Evolutionary conservation across 768 basidiomycete genomes (phyloP).

Genomic region (Leccinum longicurvipes): DNA sequence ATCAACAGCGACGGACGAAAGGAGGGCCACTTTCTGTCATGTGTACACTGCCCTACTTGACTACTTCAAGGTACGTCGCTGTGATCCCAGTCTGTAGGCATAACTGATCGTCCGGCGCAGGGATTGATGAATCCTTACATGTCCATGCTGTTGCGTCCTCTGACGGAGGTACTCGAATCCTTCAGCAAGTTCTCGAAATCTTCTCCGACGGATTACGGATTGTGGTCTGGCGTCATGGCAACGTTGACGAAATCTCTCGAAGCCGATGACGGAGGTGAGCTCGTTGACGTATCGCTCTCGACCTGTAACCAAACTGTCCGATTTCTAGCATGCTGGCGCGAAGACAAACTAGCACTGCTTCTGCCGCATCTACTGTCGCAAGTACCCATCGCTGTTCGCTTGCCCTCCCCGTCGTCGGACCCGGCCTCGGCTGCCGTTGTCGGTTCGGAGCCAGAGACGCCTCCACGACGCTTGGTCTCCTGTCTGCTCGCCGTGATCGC

Average conservation of each 20-base stretch:
- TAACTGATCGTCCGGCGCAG: constrained; percentile 36
- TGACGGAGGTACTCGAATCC: constrained; percentile 56
- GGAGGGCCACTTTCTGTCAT: constrained; percentile 71
- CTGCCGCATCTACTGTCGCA: constrained; percentile 61
- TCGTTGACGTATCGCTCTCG: background rate
- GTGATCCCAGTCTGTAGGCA: background rate
- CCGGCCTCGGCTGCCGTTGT: background rate
- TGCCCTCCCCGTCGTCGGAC: constrained; percentile 11
- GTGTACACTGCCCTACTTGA: constrained; percentile 72
- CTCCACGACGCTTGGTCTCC: constrained; percentile 10
- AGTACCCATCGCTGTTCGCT: constrained; percentile 46
- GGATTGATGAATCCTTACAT: constrained; percentile 90
- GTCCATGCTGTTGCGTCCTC: constrained; percentile 66
- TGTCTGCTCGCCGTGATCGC: constrained; percentile 20
- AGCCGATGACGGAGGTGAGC: constrained; percentile 77
- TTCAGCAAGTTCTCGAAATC: constrained; percentile 34
- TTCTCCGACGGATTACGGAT: constrained; percentile 32
- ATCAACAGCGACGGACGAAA: constrained; percentile 33
- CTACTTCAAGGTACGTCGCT: constrained; percentile 74
- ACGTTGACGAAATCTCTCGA: constrained; percentile 67
- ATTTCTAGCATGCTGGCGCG: constrained; percentile 80
- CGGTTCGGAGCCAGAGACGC: background rate
- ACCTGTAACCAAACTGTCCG: background rate
- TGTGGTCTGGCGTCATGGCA: constrained; percentile 65
- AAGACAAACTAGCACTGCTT: constrained; percentile 69